Base-by-base conservation (phyloP, 1,284 basidiomycete species). In the Lentinula novae-zelandiae region DNA sequence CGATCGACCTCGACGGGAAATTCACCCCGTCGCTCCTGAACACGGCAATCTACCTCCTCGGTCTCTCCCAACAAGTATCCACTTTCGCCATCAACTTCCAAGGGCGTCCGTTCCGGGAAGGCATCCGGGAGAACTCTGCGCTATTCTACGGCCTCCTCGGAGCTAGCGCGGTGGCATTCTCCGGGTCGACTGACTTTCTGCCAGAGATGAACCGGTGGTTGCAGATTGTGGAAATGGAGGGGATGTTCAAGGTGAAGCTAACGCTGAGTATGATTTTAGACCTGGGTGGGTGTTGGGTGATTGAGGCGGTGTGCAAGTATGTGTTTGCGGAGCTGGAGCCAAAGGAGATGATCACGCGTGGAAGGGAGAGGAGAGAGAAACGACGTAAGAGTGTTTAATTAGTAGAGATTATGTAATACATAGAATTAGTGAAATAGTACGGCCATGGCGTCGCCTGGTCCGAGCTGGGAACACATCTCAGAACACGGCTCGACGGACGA, bases 11-110 rank as follows among this genome's bases (percentile, higher is more conserved):
- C 34, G 95, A 97, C 62, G 95, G 94, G 58, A 95, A 96, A 73
- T 98, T 96, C 68, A 92, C 94, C 71, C 95, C 96, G 0, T 93
- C 88, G 67, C 76, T 98, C 39, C 79, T 98, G 64, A 98, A 98
- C 78, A 96, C 94, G 3, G 92, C 94, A 54, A 96, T 98, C 70
- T 98, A 96, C 76, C 85, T 98, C 22, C 82, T 98, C 57, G 90
- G 95, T 61, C 81, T 97, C 39, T 95, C 92, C 5, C 95, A 98
- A 72, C 95, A 97, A 72, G 95, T 98, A 1, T 96, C 95, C 8
- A 97, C 95, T 0, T 97, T 98, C 70, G 89, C 94, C 2, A 94
- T 97, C 78, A 98, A 98, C 77, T 98, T 95, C 83, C 93, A 95
- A 78, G 96, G 95, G 7, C 90, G 95, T 44, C 95, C 96, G 0